Evolutionary conservation across 768 basidiomycete species (phyloP).

Genomic region (Amanita pallidorosea): DNA sequence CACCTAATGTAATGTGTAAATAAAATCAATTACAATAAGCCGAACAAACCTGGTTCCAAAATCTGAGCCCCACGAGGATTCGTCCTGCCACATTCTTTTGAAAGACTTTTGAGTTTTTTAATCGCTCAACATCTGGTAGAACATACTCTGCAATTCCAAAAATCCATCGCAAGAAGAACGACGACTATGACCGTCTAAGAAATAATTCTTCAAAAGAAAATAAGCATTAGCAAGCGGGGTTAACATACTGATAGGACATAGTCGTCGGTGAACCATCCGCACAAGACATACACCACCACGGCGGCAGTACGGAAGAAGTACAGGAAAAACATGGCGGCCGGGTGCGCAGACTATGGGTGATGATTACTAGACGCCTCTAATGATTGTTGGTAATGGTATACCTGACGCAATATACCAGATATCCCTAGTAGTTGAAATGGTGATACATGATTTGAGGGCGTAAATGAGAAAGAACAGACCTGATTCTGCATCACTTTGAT

Average conservation of each 20-base stretch:
- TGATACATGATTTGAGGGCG: neutral
- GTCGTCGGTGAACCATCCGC: conserved; percentile 79
- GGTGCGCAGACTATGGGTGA: conserved; percentile 60
- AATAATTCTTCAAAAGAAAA: neutral
- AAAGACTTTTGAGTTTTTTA: neutral
- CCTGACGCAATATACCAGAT: conserved; percentile 70
- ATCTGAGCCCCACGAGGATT: conserved; percentile 87
- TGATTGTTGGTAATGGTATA: conserved; percentile 17
- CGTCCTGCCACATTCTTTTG: conserved; percentile 88
- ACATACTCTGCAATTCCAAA: conserved; percentile 91
- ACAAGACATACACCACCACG: conserved; percentile 88
- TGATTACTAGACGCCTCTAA: conserved; percentile 1
- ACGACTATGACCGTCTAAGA: conserved; percentile 78
- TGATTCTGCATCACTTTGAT: conserved; percentile 61
- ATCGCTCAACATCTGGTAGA: neutral
- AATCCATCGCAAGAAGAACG: conserved; percentile 91
- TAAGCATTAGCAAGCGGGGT: neutral
- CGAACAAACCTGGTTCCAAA: conserved; percentile 82
- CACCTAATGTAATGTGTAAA: conserved; percentile 37
- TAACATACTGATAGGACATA: conserved; percentile 84
- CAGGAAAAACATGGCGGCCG: conserved; percentile 75
- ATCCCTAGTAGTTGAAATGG: conserved; percentile 32
- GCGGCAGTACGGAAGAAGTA: conserved; percentile 84
- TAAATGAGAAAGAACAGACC: conserved; percentile 30
- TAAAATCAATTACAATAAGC: neutral